Evolutionary conservation across 306 rosid genomes (phyloP).

Genomic region (Casuarina glauca): DNA sequence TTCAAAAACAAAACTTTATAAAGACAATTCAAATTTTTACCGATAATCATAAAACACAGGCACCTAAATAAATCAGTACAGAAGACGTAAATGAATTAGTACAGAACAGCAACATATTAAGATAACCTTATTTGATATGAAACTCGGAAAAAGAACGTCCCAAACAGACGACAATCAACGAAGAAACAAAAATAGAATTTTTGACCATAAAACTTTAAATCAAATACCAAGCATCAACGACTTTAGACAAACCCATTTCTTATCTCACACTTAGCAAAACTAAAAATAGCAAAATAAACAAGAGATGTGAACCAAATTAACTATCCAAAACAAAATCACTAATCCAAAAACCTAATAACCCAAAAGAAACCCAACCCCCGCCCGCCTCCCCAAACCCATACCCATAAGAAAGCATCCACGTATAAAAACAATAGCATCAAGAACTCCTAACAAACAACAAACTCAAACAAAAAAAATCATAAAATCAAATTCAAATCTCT

Average conservation of each 20-base stretch:
- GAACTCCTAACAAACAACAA: background rate
- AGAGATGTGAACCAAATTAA: background rate
- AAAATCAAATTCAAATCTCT: background rate
- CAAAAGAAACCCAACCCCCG: background rate
- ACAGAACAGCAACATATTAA: background rate
- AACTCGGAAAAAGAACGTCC: background rate
- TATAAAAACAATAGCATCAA: background rate
- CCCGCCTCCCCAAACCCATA: background rate
- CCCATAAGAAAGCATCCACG: background rate
- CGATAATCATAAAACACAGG: background rate
- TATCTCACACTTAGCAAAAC: background rate
- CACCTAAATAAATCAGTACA: background rate
- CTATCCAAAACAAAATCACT: background rate
- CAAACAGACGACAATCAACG: slow-evolving; percentile 1
- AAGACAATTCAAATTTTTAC: background rate
- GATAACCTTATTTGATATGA: slow-evolving; percentile 3
- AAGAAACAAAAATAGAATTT: background rate
- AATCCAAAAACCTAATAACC: slow-evolving; percentile 4
- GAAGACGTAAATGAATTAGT: background rate
- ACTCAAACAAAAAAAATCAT: slow-evolving; percentile 2
- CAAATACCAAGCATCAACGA: slow-evolving; percentile 4
- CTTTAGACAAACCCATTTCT: slow-evolving; percentile 10
- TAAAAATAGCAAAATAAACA: background rate
- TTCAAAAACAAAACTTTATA: background rate
- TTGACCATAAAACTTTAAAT: slow-evolving; percentile 5